Conservation (phyloP, 2,329 filamentous ascomycete species). For the Aspergillus fijiensis region DNA sequence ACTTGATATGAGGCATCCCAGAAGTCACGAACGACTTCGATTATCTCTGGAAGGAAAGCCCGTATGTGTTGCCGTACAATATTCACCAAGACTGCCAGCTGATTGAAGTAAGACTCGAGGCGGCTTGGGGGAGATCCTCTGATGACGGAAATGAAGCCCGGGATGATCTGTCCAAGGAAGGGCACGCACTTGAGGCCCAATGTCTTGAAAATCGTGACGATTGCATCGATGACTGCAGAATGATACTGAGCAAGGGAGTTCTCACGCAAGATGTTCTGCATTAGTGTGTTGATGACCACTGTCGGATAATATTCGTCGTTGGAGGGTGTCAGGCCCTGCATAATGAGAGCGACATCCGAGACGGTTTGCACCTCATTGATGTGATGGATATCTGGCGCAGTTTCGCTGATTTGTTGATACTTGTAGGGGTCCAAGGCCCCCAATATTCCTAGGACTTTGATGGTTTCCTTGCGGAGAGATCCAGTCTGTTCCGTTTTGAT, state of each 20-base stretch:
- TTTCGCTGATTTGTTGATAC: constrained; percentile 88
- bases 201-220: constrained; percentile 98
- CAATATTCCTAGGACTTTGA: constrained; percentile 92
- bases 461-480: constrained; percentile 84
- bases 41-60: constrained; percentile 82
- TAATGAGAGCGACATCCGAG: constrained; percentile 95
- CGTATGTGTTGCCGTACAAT: constrained; percentile 97
- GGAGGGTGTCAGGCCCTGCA: constrained; percentile 93
- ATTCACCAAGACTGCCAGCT: constrained; percentile 85
- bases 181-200: constrained; percentile 93
- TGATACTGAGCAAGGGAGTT: constrained; percentile 87
- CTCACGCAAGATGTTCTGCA: constrained; percentile 84
- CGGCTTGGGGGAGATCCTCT: constrained; percentile 73
- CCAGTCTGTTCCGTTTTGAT: constrained; percentile 90
- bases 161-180: constrained; percentile 90
- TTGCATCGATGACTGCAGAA: constrained; percentile 90
- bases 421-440: constrained; percentile 95
- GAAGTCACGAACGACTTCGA: constrained; percentile 82
- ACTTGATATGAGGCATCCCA: constrained; percentile 80
- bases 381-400: constrained; percentile 76
- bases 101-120: constrained; percentile 95
- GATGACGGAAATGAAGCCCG: constrained; percentile 88
- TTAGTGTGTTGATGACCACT: constrained; percentile 91
- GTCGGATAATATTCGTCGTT: constrained; percentile 99
- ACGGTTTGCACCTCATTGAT: constrained; percentile 65